Base-by-base conservation (phyloP, 805 yeast genomes). In the Wickerhamomyces chambardii region DNA sequence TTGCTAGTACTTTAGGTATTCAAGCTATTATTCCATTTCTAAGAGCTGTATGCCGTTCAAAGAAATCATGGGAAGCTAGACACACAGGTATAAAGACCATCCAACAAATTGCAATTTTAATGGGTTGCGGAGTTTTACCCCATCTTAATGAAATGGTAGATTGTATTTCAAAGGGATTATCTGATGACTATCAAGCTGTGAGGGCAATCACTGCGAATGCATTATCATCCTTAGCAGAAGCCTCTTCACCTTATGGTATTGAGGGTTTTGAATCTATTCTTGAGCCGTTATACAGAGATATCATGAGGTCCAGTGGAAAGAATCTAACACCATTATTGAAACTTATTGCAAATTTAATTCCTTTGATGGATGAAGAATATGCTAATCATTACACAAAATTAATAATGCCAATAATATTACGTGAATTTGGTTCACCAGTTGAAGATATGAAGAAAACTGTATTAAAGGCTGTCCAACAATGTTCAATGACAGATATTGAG, bases 161-260 rank as follows among this genome's bases (percentile, higher is more conserved):
- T 3, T 77, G 89, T 41, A 54, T 85, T 10, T 53, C 59, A 1
- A 70, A 70, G 2, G 73, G 80, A 1, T 46, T 90, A 15, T 59
- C 62, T 0, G 95, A 86, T 56, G 84, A 78, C 34, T 78, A 80
- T 37, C 51, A 74, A 11, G 75, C 71, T 30, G 82, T 87, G 0
- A 63, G 94, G 37, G 70, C 73, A 2, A 67, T 77, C 11, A 67
- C 95, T 0, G 95, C 95, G 0, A 61, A 68, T 26, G 78, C 95
- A 0, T 49, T 89, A 2, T 63, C 89, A 1, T 70, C 79, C 2
- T 56, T 90, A 25, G 97, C 97, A 0, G 89, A 84, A 33, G 78
- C 84, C 7, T 73, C 86, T 4, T 66, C 74, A 17, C 97, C 97
- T 0, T 85, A 82, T 57, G 98, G 97, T 31, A 81, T 84, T 36